Evolutionary conservation across 306 rosid genomes (phyloP), one percentile per base, ranked within the genome.

Genomic region (Ceratonia siliqua): DNA sequence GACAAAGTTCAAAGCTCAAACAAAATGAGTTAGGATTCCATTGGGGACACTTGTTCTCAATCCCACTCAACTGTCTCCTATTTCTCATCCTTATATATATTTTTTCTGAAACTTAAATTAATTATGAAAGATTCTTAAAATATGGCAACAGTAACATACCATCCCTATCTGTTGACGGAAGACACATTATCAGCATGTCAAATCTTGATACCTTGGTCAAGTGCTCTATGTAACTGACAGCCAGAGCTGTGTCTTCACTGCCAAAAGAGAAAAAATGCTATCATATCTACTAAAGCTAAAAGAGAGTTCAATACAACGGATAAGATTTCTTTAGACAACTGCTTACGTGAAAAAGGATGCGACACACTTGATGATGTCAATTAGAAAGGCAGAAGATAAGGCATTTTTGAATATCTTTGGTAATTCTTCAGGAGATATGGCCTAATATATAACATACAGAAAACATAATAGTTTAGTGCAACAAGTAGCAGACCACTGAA

Each of bases 391-490:
- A 81, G 91, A 86, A 42, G 96, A 87, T 81, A 92, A 73, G 30
- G 98, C 91, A 86, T 87, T 90, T 82, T 87, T 95, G 79, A 92
- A 95, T 85, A 95, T 85, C 79, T 87, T 88, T 0, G 93, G 96
- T 57, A 95, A 80, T 22, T 79, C 82, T 30, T 61, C 73, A 61
- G 98, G 96, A 70, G 96, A 79, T 66, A 85, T 64, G 59, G 91
- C 84, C 99, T 95, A 80, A 28, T 49, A 54, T 11, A 18, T 88
- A 80, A 35, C 58, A 58, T 6, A 18, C 49, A 48, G 64, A 77
- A 78, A 59, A 52, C 49, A 77, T 25, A 66, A 36, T 13, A 21
- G 33, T 45, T 81, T 17, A 61, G 12, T 20, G 58, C 52, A 81
- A 69, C 39, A 63, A 9, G 62, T 52, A 63, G 5, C 59, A 69